Evolutionary conservation across 208 protist species (phyloP).

Genomic region (Jaenimonas drosophilae): DNA sequence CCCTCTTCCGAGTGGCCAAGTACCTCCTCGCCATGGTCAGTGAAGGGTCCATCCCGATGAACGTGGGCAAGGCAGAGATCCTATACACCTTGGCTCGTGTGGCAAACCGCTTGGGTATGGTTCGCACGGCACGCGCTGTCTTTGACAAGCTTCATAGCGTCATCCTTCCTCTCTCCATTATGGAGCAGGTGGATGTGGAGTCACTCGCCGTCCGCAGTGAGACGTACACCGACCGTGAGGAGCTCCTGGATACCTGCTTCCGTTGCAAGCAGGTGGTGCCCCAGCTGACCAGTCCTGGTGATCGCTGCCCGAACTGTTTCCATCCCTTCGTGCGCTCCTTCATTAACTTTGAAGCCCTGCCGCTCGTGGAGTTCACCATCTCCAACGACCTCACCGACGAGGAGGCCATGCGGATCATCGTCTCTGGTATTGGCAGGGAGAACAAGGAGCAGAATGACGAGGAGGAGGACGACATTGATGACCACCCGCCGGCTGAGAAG

Average conservation of each 20-base stretch:
- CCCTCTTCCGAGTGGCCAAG: conserved; percentile 78
- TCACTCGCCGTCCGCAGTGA: conserved; percentile 86
- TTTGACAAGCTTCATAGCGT: conserved; percentile 87
- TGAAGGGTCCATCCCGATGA: conserved; percentile 59
- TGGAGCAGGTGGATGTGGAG: conserved; percentile 87
- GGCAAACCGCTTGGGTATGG: conserved; percentile 77
- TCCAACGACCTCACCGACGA: conserved; percentile 80
- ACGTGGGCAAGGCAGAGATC: conserved; percentile 83
- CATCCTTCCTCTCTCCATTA: conserved; percentile 69
- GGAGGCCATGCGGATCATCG: conserved; percentile 79
- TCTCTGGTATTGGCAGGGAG: conserved; percentile 37
- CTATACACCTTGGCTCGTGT: conserved; percentile 84
- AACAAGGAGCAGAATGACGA: conserved; percentile 4
- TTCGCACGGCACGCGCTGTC: conserved; percentile 77
- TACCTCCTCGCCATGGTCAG: conserved; percentile 73
- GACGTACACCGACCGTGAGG: conserved; percentile 77
- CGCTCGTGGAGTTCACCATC: conserved; percentile 91
- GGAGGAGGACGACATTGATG: conserved; percentile 1
- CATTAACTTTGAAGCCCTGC: conserved; percentile 85
- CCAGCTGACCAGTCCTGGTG: conserved; percentile 70
- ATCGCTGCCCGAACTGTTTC: conserved; percentile 85
- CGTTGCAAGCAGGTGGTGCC: conserved; percentile 86
- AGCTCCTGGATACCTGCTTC: conserved; percentile 88
- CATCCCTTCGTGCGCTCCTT: conserved; percentile 92
- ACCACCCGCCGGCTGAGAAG: conserved; percentile 1